Base-by-base conservation (phyloP, 176 grass and related monocot genomes). In the Avena sativa region DNA sequence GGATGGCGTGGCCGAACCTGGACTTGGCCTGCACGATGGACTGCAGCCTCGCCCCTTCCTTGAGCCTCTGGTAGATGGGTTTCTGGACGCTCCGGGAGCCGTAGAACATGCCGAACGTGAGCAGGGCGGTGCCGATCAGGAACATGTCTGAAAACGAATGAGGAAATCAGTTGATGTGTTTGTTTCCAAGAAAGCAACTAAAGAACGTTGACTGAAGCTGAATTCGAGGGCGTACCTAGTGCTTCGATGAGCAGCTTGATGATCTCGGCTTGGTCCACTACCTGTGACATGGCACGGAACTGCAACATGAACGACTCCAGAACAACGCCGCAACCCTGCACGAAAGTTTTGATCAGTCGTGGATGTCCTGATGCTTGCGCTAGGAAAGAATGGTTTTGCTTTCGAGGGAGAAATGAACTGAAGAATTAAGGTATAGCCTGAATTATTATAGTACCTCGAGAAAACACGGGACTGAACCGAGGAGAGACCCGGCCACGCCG, bases 401-500 rank as follows among this genome's bases (percentile, higher is more conserved):
- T 4, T n/a, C 0, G 2, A 20, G n/a, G 50, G 9, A 14, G 46
- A 49, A 13, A 16, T 67, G 8, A 17, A 17, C 14, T 17, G 23
- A 74, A 28, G n/a, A 19, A 57, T 57, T 20, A 57, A 16, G 15
- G 5, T 47, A 16, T 60, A 15, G 64, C 10, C 8, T 58, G 11
- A 2, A 11, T 8, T 20, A 43, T 34, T 34, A 0, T 44, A 25
- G 25, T 91, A 95, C 96, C 96, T 95, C 92, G 66, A 86, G 74
- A 66, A 95, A 98, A 14, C 94, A 95, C 79, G 93, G 90, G 84
- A 98, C 58, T 34, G 96, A 98, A 21, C 96, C 93, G 12, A 95
- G 7, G 2, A 98, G 92, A 5, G 96, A 94, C 87, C 96, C 93
- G 4, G 93, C 93, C 1, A 98, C 93, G 58, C 91, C 90, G 46